Evolutionary conservation across 345 rosid genomes (phyloP), one percentile per base, ranked within the genome.

Genomic region (Salix caprea): DNA sequence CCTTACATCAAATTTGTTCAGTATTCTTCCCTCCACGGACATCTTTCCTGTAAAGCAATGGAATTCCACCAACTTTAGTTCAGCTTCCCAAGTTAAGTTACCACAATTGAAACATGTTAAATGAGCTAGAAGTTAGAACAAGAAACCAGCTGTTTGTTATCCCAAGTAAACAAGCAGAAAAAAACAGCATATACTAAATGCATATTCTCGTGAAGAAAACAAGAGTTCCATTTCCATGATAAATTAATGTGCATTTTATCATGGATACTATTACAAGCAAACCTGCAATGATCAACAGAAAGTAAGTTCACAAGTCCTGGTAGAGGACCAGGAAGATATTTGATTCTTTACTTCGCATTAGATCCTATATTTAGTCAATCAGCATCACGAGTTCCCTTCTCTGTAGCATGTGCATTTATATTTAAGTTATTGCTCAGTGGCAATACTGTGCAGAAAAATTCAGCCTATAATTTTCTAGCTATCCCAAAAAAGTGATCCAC

Each of bases 1-100:
- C 82, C 91, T 91, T 93, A 92, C 88, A 80, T 94, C 97, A 81
- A 94, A 92, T 75, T 92, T 92, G 85, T 91, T 85, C 52, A 83
- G 79, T 70, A 92, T 90, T 83, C 88, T 94, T 56, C 98, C 98
- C 84, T 92, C 98, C 24, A 85, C 87, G 16, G 87, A 76, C 54
- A 72, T 48, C 82, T 86, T 86, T 74, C 93, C 97, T 90, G 82
- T 66, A 73, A 79, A n/a, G 61, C 37, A 84, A 74, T 56, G 32
- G 66, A 58, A 76, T 65, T 69, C 46, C 70, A 61, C 37, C 44
- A 0, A 21, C 70, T 65, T 56, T 71, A 69, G 42, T 26, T 24
- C 26, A 65, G 62, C 36, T 78, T 61, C 71, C 32, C 21, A 71
- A 16, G 70, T 39, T 68, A 21, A 74, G 66, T n/a, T 71, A 12